Evolutionary conservation across 768 basidiomycete genomes (phyloP).

Genomic region (Suillus luteus): DNA sequence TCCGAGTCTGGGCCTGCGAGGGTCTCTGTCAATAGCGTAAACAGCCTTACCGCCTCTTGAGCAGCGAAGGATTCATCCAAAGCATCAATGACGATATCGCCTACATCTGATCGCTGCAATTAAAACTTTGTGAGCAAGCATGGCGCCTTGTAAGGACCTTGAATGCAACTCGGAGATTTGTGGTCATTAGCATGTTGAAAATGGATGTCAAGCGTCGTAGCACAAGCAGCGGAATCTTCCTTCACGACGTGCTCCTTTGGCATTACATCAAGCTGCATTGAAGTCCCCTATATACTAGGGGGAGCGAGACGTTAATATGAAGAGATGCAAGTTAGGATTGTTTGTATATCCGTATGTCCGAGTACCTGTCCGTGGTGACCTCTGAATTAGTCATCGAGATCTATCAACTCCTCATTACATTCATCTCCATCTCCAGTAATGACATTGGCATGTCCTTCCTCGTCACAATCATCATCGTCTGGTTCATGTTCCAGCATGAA

Average conservation of each 20-base stretch:
- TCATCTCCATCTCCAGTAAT: conserved; percentile 27
- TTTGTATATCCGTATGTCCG: conserved; percentile 3
- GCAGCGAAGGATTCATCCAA: conserved; percentile 16
- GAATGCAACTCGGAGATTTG: not conserved
- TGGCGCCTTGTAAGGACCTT: not conserved
- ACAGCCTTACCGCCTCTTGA: conserved; percentile 17
- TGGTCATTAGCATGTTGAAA: not conserved
- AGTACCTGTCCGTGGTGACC: not conserved
- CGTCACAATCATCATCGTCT: conserved; percentile 11
- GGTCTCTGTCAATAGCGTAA: conserved; percentile 13
- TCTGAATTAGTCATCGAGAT: conserved; percentile 14
- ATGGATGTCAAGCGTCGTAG: not conserved
- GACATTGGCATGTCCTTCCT: conserved; percentile 16
- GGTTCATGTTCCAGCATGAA: conserved; percentile 28
- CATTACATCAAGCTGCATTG: not conserved
- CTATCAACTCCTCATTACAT: conserved; percentile 32
- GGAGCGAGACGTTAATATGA: not conserved
- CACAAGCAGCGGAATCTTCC: not conserved
- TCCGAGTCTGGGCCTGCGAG: conserved; percentile 6
- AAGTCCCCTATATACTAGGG: not conserved
- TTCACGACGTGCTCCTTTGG: not conserved
- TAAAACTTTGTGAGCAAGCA: not conserved
- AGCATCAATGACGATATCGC: conserved; percentile 1
- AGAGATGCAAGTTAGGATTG: conserved; percentile 1
- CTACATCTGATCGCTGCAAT: conserved; percentile 16